Base-by-base conservation (phyloP, 345 rosid genomes). In the Populus simonii region DNA sequence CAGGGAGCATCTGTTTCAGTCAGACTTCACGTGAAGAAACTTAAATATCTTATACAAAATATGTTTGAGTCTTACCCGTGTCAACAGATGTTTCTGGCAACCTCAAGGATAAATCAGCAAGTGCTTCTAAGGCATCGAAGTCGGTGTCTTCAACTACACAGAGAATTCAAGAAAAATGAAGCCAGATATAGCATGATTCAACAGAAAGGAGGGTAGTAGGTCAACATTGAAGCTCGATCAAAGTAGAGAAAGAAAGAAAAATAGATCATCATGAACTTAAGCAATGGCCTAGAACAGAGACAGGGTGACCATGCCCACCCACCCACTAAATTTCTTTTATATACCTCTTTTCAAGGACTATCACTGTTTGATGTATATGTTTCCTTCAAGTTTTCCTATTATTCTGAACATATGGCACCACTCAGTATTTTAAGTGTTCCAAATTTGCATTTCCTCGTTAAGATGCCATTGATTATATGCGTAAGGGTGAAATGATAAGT, bases 81-180 rank as follows among this genome's bases (percentile, higher is more conserved):
- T 92, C 93, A 4, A 86, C 81, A 55, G 90, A 84, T 82, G 88
- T 83, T 74, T 90, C 91, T 72, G 98, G 91, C 76, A 90, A 96
- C 84, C 90, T 79, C 70, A 85, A 66, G 71, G 93, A 94, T 87
- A 96, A 76, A 82, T 92, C 91, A 65, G 95, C 96, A 84, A 92
- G 82, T 39, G 93, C 89, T 79, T 93, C 90, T 65, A 95, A 85
- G 68, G 98, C 99, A 85, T 91, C 89, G 39, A 93, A 85, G 72
- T 89, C 87, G 61, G 85, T 73, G 72, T 84, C 91, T 81, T 87
- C 94, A 87, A 85, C 98, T 91, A 77, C 82, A 83, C 79, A 71
- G 2, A 76, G 36, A 70, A 47, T 41, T 9, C 7, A 35, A 43
- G 67, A 66, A 65, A 66, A 43, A 43, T 47, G 15, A n/a, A 22